phyloP scores from a whole-genome alignment of 495 filamentous ascomycete genomes.

The Lentithecium fluviatile region DNA sequence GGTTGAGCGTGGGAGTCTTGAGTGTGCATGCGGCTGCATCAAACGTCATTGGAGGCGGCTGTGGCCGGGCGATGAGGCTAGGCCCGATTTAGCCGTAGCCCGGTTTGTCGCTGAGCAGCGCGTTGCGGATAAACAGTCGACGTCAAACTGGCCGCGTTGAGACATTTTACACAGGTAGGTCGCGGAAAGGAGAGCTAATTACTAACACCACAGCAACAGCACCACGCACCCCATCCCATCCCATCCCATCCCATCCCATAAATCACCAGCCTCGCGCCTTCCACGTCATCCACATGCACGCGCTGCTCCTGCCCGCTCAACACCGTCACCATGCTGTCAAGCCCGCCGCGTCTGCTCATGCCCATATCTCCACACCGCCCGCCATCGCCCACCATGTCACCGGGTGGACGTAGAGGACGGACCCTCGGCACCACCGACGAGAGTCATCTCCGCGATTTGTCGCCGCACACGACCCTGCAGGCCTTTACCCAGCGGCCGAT shows the following conservation, averaged over 20 bases:
- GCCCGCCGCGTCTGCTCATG: conserved; percentile 23
- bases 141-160: not conserved
- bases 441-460: conserved; percentile 38
- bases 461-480: conserved; percentile 40
- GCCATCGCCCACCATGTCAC: conserved; percentile 34
- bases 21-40: too few species aligned
- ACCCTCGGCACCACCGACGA: conserved; percentile 23
- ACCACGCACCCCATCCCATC: not conserved
- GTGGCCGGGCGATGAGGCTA: too few species aligned
- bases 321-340: conserved; percentile 26
- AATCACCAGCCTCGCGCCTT: conserved; percentile 2
- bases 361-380: conserved; percentile 29
- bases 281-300: conserved; percentile 9
- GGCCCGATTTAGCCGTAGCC: too few species aligned
- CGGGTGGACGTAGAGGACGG: conserved; percentile 20
- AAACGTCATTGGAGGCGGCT: too few species aligned
- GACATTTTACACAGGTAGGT: not conserved
- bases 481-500: conserved; percentile 36
- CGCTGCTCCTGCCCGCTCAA: not conserved
- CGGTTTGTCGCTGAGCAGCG: not conserved
- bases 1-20: too few species aligned
- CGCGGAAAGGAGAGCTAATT: conserved; percentile 4
- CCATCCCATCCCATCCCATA: not conserved
- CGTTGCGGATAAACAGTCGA: conserved; percentile 6
- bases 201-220: conserved; percentile 26